Percentiles rank a stretch among this genome's conserved stretches.
phyloP scores from a whole-genome alignment of 768 basidiomycete species.

The Daedaleopsis sinensis region DNA sequence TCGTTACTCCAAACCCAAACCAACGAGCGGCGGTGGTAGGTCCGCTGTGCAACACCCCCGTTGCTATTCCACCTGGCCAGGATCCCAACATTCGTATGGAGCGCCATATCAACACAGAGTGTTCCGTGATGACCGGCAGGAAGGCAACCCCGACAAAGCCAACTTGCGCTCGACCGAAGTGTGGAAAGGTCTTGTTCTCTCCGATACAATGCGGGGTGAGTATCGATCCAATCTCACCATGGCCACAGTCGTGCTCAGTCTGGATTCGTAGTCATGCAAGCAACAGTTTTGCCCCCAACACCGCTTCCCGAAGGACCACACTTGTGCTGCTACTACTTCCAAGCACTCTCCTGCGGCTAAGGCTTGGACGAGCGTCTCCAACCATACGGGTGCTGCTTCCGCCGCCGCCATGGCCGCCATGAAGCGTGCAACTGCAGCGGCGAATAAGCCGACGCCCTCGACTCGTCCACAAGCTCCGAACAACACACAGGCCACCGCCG shows the following conservation, averaged over 20 bases:
- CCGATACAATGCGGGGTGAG: constrained; percentile 78
- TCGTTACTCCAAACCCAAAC: not conserved
- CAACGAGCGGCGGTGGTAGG: constrained; percentile 40
- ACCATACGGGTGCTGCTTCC: constrained; percentile 24
- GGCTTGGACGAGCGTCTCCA: constrained; percentile 18
- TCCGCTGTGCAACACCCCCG: constrained; percentile 75
- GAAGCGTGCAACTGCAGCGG: constrained; percentile 37
- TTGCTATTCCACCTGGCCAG: constrained; percentile 74
- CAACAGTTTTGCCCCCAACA: constrained; percentile 78
- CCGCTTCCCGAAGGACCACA: constrained; percentile 77
- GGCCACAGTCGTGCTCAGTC: not conserved
- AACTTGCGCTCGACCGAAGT: constrained; percentile 60
- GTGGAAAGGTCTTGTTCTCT: constrained; percentile 73
- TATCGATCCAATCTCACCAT: constrained; percentile 11
- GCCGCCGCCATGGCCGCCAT: constrained; percentile 42
- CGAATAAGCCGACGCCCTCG: constrained; percentile 38
- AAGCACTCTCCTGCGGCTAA: constrained; percentile 23
- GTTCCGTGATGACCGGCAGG: constrained; percentile 70
- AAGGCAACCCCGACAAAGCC: constrained; percentile 49
- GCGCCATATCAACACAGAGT: constrained; percentile 65
- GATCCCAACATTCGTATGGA: constrained; percentile 87
- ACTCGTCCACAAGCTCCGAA: constrained; percentile 31
- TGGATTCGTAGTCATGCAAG: constrained; percentile 57
- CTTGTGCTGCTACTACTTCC: constrained; percentile 41
- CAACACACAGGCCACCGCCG: constrained; percentile 9